Evolutionary conservation across 2,329 filamentous ascomycete genomes (phyloP).

Genomic region (Calonectria pteridis): DNA sequence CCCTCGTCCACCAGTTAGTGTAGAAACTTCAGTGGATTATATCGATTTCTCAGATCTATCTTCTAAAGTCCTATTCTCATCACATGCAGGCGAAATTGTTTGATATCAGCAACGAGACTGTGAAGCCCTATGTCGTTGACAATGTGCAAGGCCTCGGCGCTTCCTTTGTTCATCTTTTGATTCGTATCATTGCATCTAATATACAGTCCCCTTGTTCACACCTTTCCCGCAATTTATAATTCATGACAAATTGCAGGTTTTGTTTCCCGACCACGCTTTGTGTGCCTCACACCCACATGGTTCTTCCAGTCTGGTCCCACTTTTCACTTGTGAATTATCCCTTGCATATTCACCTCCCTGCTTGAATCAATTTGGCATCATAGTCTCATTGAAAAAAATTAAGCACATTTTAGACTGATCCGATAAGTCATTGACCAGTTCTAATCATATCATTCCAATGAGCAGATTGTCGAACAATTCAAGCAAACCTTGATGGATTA

Average conservation of each 20-base stretch:
- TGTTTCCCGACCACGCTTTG: no score
- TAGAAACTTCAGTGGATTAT: background rate
- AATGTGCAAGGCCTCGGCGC: background rate
- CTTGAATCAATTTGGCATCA: background rate
- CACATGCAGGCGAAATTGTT: background rate
- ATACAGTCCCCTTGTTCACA: no score
- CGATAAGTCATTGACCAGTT: slow-evolving; percentile 35
- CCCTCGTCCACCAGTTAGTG: background rate
- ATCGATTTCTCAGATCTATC: background rate
- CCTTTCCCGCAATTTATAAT: background rate
- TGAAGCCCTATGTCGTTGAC: background rate
- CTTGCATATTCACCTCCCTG: background rate
- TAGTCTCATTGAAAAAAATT: slow-evolving; percentile 23
- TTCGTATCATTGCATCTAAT: background rate
- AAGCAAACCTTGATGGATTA: slow-evolving; percentile 28
- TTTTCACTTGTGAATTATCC: background rate
- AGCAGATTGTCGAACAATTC: slow-evolving; percentile 35
- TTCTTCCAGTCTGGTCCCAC: background rate
- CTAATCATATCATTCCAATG: slow-evolving; percentile 35
- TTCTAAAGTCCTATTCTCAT: background rate
- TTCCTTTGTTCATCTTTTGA: background rate
- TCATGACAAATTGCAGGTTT: background rate
- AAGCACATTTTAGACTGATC: slow-evolving; percentile 40
- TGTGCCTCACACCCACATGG: background rate
- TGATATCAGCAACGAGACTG: background rate